Evolutionary conservation across 1,284 basidiomycete species (phyloP), one percentile per base, ranked within the genome.

Genomic region (Spongispora temasekensis): DNA sequence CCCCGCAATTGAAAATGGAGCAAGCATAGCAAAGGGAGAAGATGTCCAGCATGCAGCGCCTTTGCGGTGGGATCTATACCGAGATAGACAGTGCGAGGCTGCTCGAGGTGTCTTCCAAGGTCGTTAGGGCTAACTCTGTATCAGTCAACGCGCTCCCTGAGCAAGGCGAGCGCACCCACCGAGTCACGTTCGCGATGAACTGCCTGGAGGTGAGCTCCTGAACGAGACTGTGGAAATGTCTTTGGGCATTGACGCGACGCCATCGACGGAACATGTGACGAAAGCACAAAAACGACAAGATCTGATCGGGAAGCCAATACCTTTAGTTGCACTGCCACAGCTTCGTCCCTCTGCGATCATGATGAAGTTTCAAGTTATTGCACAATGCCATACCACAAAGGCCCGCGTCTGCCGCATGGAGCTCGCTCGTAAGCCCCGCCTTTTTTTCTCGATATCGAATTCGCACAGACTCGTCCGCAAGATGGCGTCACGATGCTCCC

Each of bases 41-140:
- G 84, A 71, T 99, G 97, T 4, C 97, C 97, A 57, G 95, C 93
- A 74, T 99, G 97, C 21, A 99, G 80, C 0, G 93, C 90, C 32
- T 78, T 79, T 2, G 96, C 96, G 1, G 95, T 94, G 0, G 97
- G 97, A 74, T 99, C 97, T 54, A 98, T 85, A 40, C 97, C 97
- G 15, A 88, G 82, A 72, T 99, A 99, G 19, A 96, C 83, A 0
- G 86, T 87, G 62, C 83, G 85, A 52, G 71, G 62, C 55, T 65
- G 67, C 37, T 69, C 62, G 17, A 81, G 66, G 46, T 75, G 75
- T n/a, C 59, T 62, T 19, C 46, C n/a, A 23, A 73, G 65, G 12
- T 69, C 71, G 31, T 65, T 64, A 53, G 60, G 71, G 27, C 71
- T 73, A 56, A 35, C 15, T 4, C 46, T 6, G 21, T 48, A 27